Conservation (phyloP, 257 asterid genomes). For the Parsonsia alboflavescens region DNA sequence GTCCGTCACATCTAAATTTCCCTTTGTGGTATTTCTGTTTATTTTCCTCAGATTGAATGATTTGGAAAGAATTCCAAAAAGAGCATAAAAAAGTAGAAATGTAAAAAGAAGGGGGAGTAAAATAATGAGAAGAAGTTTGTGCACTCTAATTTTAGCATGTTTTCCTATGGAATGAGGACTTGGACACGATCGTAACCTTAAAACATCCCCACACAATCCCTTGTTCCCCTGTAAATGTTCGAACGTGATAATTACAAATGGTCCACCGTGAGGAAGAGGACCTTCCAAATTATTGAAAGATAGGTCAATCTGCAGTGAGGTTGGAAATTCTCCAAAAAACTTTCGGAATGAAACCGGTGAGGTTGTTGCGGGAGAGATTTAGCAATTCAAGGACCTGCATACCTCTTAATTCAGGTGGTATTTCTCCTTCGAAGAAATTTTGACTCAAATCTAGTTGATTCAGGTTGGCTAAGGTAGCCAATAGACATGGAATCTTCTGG, state of each 20-base stretch:
- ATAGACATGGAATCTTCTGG: constrained; percentile 22
- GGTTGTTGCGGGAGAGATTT: constrained; percentile 32
- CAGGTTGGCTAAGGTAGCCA: constrained; percentile 18
- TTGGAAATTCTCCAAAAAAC: constrained; percentile 11
- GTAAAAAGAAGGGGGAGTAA: constrained; percentile 6
- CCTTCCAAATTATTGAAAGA: constrained; percentile 15
- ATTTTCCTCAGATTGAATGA: not conserved
- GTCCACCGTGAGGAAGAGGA: constrained; percentile 23
- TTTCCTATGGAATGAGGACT: constrained; percentile 1
- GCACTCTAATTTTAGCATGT: not conserved
- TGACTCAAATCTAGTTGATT: constrained; percentile 26
- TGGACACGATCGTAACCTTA: too few relatives aligned
- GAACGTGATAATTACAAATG: constrained; percentile 18
- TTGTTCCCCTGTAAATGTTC: constrained; percentile 25
- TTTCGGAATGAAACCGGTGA: constrained; percentile 29
- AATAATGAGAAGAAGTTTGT: not conserved
- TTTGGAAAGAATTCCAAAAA: constrained; percentile 10
- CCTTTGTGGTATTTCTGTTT: too few relatives aligned
- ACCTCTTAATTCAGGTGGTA: constrained; percentile 19
- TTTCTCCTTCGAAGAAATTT: constrained; percentile 29
- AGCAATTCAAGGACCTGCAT: constrained; percentile 6
- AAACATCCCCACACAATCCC: constrained; percentile 27
- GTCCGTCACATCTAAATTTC: too few relatives aligned
- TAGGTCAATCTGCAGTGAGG: constrained; percentile 19
- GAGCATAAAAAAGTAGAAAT: not conserved